Percentiles rank a stretch among this genome's conserved stretches.
Evolutionary conservation across 495 filamentous ascomycete species (phyloP).

Genomic region (Tuber melanosporum): DNA sequence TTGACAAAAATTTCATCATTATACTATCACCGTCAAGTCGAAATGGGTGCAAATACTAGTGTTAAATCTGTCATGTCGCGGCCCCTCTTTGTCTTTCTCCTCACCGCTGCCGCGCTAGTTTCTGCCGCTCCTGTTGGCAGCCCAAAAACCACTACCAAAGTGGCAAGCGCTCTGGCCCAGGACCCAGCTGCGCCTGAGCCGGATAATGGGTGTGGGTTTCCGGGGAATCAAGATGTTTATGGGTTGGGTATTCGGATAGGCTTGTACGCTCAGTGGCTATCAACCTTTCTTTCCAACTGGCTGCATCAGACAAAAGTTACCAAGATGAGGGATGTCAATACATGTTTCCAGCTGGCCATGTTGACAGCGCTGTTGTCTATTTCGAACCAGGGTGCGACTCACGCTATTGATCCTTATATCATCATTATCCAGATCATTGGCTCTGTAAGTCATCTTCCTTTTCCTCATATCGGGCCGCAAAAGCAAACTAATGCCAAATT

Average conservation of each 20-base stretch:
- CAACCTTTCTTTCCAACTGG: constrained; percentile 38
- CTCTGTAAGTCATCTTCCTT: constrained; percentile 15
- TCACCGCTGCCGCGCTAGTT: background rate
- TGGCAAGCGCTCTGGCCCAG: background rate
- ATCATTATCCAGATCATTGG: constrained; percentile 37
- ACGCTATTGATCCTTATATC: constrained; percentile 33
- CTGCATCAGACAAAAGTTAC: constrained; percentile 33
- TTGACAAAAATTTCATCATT: background rate
- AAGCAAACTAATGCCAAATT: background rate
- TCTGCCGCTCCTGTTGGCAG: constrained; percentile 15
- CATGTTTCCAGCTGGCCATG: constrained; percentile 39
- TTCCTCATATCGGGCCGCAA: background rate
- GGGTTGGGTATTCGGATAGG: constrained; percentile 44
- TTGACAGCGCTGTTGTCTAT: constrained; percentile 31
- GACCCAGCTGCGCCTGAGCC: background rate
- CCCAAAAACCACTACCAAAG: background rate
- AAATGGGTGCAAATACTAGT: background rate
- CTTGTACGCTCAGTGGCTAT: constrained; percentile 43
- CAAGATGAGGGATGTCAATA: constrained; percentile 37
- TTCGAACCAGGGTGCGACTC: constrained; percentile 9
- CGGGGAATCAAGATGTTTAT: constrained; percentile 42
- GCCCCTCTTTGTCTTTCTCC: background rate
- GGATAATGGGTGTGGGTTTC: constrained; percentile 31
- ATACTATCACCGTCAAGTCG: background rate
- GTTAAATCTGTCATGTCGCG: background rate